Evolutionary conservation across 2,329 filamentous ascomycete species (phyloP), one percentile per base, ranked within the genome.

Genomic region (Aspergillus hiratsukae): DNA sequence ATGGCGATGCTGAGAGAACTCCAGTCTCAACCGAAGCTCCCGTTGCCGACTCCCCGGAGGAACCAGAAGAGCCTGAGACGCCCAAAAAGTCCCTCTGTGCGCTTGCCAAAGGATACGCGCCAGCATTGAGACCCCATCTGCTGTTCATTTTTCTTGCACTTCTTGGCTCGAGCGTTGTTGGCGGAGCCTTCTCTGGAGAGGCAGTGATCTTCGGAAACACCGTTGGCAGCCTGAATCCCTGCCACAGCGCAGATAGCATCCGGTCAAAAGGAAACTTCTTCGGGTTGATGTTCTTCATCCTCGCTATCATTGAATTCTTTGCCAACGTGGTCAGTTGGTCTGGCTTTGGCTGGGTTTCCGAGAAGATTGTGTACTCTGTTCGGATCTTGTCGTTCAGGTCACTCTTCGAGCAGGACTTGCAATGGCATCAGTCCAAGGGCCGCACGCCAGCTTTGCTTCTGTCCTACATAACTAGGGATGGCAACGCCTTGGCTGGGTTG

Each of bases 401-500:
- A 0, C 72, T 90, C 1, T 81, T 89, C 51, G 78, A 84, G 57
- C 87, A 89, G 70, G 84, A 86, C 58, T 74, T 88, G 49, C 80
- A 87, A 57, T 91, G 87, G 87, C 87, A 90, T 64, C 83, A 89
- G 66, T 85, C 85, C 0, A 78, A 83, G 23, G 81, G 79, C 4
- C 81, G 87, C 25, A 86, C 80, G 1, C 85, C 88, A 0, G 79
- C 84, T 0, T 73, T 79, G 10, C 76, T 91, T 4, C 76, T 90
- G 2, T 84, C 84, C 0, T 82, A 86, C 61, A 87, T 91, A 60
- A 90, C 86, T 3, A 83, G 81, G 48, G 88, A 91, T 64, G 83
- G 85, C 1, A 85, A 84, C 25, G 81, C 86, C 0, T 73, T 91
- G 21, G 85, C 84, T 45, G 86, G 85, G 0, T 80, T 91, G 60